These are phyloP conservation scores for Aureobasidium sp. DNA, from an alignment of 2,329 filamentous ascomycete genomes.

Conservation along the genomic window DNA sequence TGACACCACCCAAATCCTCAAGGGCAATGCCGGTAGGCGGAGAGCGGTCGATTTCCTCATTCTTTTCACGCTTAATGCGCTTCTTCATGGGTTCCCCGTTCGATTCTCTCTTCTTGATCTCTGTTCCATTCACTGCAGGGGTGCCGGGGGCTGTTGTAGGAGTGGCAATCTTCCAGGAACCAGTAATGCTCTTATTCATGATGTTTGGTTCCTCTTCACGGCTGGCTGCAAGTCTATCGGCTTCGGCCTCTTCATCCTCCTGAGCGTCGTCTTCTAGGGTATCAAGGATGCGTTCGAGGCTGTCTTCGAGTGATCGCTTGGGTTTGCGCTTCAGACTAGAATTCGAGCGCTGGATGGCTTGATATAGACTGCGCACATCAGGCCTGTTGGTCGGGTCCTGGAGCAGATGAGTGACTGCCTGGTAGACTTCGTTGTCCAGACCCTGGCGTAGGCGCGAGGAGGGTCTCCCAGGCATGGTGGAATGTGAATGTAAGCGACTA, in stretches of 20 bases:
- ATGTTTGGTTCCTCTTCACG: constrained; percentile 42
- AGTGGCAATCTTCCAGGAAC: constrained; percentile 44
- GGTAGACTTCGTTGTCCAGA: constrained; percentile 55
- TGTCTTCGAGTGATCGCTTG: constrained; percentile 74
- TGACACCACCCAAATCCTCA: constrained; percentile 68
- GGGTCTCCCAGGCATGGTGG: constrained; percentile 5
- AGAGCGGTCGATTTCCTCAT: constrained; percentile 43
- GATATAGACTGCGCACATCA: constrained; percentile 60
- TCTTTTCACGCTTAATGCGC: constrained; percentile 45
- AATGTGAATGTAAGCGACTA: not conserved
- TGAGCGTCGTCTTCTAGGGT: constrained; percentile 60
- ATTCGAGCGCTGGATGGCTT: constrained; percentile 76
- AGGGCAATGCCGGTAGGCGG: constrained; percentile 63
- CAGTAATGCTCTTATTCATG: constrained; percentile 60
- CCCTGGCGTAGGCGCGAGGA: constrained; percentile 19
- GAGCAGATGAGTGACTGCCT: constrained; percentile 69
- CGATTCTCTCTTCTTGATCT: constrained; percentile 47
- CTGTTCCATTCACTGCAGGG: constrained; percentile 20
- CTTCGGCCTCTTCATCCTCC: constrained; percentile 47
- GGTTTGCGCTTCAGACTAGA: constrained; percentile 77
- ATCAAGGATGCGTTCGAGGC: constrained; percentile 73
- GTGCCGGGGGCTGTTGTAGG: constrained; percentile 25
- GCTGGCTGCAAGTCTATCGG: constrained; percentile 34
- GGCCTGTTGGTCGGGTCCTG: constrained; percentile 53
- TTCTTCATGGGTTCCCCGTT: constrained; percentile 64